Percentiles rank a stretch among this genome's conserved stretches.
Conservation (phyloP, 345 rosid genomes). For the Brassica juncea region DNA sequence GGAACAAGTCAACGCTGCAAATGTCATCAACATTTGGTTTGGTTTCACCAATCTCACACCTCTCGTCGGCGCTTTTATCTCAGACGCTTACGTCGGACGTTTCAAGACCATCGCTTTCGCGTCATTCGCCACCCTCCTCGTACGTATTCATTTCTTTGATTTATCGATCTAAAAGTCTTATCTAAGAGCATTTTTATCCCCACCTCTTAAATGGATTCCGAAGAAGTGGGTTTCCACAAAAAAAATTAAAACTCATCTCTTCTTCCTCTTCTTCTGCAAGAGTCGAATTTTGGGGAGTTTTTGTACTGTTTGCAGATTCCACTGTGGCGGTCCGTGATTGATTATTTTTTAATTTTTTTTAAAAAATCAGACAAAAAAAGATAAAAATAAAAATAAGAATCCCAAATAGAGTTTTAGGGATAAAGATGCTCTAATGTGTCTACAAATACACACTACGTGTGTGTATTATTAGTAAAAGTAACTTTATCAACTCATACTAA, state of each 20-base stretch:
- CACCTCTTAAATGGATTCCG: too few species aligned
- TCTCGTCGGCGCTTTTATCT: conserved; percentile 63
- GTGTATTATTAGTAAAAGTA: neutral
- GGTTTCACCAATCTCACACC: conserved; percentile 67
- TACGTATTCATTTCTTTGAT: conserved; percentile 29
- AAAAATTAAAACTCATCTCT: too few species aligned
- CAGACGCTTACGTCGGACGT: conserved; percentile 56
- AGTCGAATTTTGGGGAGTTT: too few species aligned
- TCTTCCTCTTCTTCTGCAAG: too few species aligned
- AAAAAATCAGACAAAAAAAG: too few species aligned
- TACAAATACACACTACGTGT: neutral
- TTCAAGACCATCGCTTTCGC: conserved; percentile 59
- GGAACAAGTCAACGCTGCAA: conserved; percentile 56
- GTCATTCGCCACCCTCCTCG: conserved; percentile 59
- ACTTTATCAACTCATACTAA: neutral
- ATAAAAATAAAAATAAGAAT: too few species aligned
- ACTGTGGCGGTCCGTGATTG: too few species aligned
- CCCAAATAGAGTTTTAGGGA: too few species aligned
- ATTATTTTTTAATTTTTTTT: too few species aligned
- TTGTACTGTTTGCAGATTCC: too few species aligned
- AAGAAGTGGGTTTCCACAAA: too few species aligned
- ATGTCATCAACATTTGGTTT: conserved; percentile 61
- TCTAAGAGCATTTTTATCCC: too few species aligned
- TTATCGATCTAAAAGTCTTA: neutral
- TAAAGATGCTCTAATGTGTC: neutral